These are phyloP conservation scores for Talaromyces sp. DNA, from an alignment of 2,329 filamentous ascomycete genomes.

Conservation along the genomic window DNA sequence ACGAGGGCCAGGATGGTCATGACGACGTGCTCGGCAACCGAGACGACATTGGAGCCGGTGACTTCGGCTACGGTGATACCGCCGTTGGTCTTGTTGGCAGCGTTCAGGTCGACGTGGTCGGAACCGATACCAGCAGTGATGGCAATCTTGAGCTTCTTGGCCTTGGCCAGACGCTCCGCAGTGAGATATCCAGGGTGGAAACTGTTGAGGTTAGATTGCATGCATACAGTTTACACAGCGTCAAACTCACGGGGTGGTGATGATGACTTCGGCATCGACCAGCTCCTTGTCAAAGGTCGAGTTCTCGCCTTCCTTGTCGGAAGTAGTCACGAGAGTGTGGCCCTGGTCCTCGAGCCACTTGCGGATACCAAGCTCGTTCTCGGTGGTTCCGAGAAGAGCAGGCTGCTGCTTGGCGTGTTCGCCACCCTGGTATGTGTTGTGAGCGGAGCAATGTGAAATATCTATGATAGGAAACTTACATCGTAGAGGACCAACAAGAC, in stretches of 20 bases:
- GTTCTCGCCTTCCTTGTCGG: conserved; percentile 91
- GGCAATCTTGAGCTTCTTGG: conserved; percentile 98
- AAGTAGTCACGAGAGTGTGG: conserved; percentile 94
- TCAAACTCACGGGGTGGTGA: conserved; percentile 78
- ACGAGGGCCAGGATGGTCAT: conserved; percentile 97
- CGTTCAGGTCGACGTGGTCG: conserved; percentile 95
- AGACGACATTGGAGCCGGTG: conserved; percentile 96
- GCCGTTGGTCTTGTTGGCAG: conserved; percentile 96
- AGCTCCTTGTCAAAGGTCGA: conserved; percentile 94
- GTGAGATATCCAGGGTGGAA: conserved; percentile 99
- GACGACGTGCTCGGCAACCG: conserved; percentile 96
- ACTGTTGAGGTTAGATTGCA: conserved; percentile 26
- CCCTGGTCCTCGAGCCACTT: conserved; percentile 98
- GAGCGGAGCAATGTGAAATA: neutral
- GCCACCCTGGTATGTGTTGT: conserved; percentile 49
- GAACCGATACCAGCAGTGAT: conserved; percentile 97
- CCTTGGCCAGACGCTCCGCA: conserved; percentile 90
- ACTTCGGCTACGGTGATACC: conserved; percentile 97
- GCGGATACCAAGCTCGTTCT: conserved; percentile 96
- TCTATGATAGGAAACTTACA: conserved; percentile 55
- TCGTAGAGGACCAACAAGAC: conserved; percentile 93
- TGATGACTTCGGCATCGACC: conserved; percentile 96
- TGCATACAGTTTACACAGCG: neutral
- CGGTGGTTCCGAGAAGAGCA: conserved; percentile 83
- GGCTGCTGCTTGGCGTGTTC: conserved; percentile 87